Percentiles rank a stretch among this genome's conserved stretches.
phyloP scores from a whole-genome alignment of 352 stramenopile species.

The Pythium myriotylum region DNA sequence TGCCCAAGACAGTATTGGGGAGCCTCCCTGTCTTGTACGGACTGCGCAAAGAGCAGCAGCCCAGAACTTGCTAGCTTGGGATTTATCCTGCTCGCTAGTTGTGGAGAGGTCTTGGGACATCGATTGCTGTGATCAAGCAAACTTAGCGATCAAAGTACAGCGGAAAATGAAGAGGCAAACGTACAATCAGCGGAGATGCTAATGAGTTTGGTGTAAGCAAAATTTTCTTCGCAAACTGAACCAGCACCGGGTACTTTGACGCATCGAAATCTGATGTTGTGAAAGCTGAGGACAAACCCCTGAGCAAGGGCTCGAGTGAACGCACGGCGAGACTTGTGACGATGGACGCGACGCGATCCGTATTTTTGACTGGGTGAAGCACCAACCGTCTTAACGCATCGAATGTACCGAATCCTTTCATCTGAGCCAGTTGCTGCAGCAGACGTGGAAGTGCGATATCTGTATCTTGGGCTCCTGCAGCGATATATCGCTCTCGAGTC shows the following conservation, averaged over 20 bases:
- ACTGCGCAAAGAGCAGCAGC: slow-evolving; percentile 6
- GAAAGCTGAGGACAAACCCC: no score
- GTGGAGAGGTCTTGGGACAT: slow-evolving; percentile 1
- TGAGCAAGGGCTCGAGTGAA: slow-evolving; percentile 1
- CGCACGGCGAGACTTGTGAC: slow-evolving; percentile 10
- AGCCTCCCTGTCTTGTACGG: neutral
- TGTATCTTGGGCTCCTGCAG: slow-evolving; percentile 10
- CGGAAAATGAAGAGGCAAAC: no score
- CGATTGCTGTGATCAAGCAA: neutral
- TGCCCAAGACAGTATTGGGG: slow-evolving; percentile 5
- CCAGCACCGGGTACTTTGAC: slow-evolving; percentile 1
- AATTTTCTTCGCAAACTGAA: slow-evolving; percentile 15
- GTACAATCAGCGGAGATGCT: slow-evolving; percentile 21
- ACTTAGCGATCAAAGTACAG: no score
- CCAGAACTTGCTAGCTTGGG: slow-evolving; percentile 12
- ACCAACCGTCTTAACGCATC: slow-evolving; percentile 23
- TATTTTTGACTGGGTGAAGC: no score
- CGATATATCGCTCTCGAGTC: slow-evolving; percentile 31
- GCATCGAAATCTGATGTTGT: neutral
- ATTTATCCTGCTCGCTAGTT: neutral
- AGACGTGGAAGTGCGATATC: slow-evolving; percentile 26
- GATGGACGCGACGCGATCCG: slow-evolving; percentile 19
- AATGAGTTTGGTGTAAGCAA: slow-evolving; percentile 17
- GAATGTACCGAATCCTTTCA: slow-evolving; percentile 16
- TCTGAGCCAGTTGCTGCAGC: slow-evolving; percentile 33